Base-by-base conservation (phyloP, 257 asterid species). In the Echium plantagineum region DNA sequence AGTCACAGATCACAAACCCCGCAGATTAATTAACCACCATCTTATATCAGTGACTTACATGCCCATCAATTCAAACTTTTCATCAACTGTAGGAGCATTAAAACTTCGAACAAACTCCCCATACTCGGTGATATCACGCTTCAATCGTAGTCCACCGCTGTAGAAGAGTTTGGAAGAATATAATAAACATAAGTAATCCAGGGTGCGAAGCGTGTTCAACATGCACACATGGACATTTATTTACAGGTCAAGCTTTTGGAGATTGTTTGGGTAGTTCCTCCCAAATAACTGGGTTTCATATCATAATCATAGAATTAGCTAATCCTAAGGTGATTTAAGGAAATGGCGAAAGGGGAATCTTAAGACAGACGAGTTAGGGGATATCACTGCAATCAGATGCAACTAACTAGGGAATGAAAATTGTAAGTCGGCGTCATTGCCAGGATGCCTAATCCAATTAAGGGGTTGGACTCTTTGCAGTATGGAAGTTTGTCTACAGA, bases 111-210 rank as follows among this genome's bases (percentile, higher is more conserved):
- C 89, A 58, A 86, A 93, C 81, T 93, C 99, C 66, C 94, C 96
- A 64, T 93, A 93, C 77, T 93, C 99, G 3, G 99, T 93, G 71
- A 93, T 86, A 65, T 93, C 99, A 78, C 99, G 99, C 77, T 93
- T 93, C 75, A 93, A 85, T 64, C 97, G 87, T 74, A 93, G 66
- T 61, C 99, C 99, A 71, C 99, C 99, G 73, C 99, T 93, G 69
- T 69, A 75, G 38, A 70, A 53, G 54, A 61, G 28, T 19, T 7
- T 20, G 69, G 61, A 22, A 28, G 32, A 28, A 6, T 28, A 28
- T 28, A 28, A 28, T 28, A 28, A 31, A 19, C 58, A 57, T 56
- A 13, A 12, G 22, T 26, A 47, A 63, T 17, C 13, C 12, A 35
- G 46, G 9, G 46, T 35, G 46, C 49, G 17, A 13, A 42, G 13